phyloP scores from a whole-genome alignment of 2,329 filamentous ascomycete species.

The Aspergillus quadricinctus region DNA sequence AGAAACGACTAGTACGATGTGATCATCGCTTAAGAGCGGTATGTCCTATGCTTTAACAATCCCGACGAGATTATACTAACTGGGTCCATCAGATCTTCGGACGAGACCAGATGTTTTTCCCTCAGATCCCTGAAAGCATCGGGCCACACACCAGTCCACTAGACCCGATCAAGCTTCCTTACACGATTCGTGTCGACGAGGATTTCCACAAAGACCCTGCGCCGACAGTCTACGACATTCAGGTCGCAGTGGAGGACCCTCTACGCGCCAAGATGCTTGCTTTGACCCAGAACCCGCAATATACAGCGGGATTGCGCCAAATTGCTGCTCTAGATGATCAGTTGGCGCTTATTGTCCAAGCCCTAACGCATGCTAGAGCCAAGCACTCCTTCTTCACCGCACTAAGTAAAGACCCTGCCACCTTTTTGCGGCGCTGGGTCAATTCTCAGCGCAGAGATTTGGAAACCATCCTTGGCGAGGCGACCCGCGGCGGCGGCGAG shows the following conservation, averaged over 20 bases:
- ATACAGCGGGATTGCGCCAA: slow-evolving; percentile 68
- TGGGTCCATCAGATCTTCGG: slow-evolving; percentile 58
- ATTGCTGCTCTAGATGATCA: slow-evolving; percentile 79
- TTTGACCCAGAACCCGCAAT: slow-evolving; percentile 65
- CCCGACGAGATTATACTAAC: background rate
- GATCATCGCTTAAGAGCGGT: slow-evolving; percentile 78
- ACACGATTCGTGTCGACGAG: slow-evolving; percentile 90
- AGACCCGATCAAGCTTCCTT: slow-evolving; percentile 75
- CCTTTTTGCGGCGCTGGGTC: slow-evolving; percentile 82
- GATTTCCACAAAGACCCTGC: slow-evolving; percentile 70
- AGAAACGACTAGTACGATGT: slow-evolving; percentile 87
- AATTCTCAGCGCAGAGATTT: slow-evolving; percentile 87
- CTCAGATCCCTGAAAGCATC: slow-evolving; percentile 76
- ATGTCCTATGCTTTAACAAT: slow-evolving; percentile 27
- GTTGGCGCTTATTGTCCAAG: slow-evolving; percentile 75
- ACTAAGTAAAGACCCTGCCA: slow-evolving; percentile 74
- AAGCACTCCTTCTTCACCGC: slow-evolving; percentile 84
- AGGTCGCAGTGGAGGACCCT: slow-evolving; percentile 79
- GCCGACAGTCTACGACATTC: slow-evolving; percentile 85
- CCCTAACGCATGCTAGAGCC: slow-evolving; percentile 76
- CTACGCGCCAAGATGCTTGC: slow-evolving; percentile 63
- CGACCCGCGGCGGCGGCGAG: slow-evolving; percentile 54
- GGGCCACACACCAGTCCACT: slow-evolving; percentile 73
- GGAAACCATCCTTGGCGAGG: slow-evolving; percentile 81
- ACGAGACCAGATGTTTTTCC: slow-evolving; percentile 76